Evolutionary conservation across 805 yeast species (phyloP).

Genomic region (Candida ulmi): DNA sequence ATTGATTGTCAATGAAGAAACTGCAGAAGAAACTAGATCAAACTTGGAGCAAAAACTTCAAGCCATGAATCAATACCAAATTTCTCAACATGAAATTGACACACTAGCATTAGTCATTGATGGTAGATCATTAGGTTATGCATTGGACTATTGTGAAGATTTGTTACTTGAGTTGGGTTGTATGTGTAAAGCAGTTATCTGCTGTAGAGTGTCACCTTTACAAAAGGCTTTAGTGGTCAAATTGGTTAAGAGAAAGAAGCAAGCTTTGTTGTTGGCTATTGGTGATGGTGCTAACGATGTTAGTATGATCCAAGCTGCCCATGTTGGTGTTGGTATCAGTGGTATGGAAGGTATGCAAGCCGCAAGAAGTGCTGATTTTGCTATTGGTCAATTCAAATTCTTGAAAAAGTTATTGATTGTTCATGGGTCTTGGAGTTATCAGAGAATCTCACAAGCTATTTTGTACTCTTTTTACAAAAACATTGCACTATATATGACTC

Average conservation of each 20-base stretch:
- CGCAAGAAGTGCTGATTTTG: constrained; percentile 94
- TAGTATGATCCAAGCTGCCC: constrained; percentile 98
- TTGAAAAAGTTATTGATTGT: constrained; percentile 79
- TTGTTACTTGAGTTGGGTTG: constrained; percentile 74
- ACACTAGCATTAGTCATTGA: constrained; percentile 88
- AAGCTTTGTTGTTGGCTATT: constrained; percentile 75
- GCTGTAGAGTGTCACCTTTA: constrained; percentile 96
- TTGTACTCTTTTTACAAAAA: constrained; percentile 94
- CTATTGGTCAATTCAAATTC: constrained; percentile 92
- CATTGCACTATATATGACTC: constrained; percentile 93
- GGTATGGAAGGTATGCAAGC: constrained; percentile 99
- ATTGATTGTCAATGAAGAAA: constrained; percentile 81
- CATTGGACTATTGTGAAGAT: constrained; percentile 80
- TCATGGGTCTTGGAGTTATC: constrained; percentile 98
- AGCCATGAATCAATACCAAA: constrained; percentile 63
- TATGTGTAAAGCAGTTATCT: constrained; percentile 89
- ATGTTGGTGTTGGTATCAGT: constrained; percentile 97
- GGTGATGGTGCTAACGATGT: constrained; percentile 99
- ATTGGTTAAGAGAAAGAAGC: constrained; percentile 78
- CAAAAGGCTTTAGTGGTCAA: constrained; percentile 96
- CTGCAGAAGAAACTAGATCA: constrained; percentile 65
- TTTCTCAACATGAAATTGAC: constrained; percentile 63
- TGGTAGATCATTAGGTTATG: constrained; percentile 85
- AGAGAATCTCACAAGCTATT: constrained; percentile 87
- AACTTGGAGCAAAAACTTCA: constrained; percentile 71